Evolutionary conservation across 1,284 basidiomycete genomes (phyloP).

Genomic region (Austroboletus niveus): DNA sequence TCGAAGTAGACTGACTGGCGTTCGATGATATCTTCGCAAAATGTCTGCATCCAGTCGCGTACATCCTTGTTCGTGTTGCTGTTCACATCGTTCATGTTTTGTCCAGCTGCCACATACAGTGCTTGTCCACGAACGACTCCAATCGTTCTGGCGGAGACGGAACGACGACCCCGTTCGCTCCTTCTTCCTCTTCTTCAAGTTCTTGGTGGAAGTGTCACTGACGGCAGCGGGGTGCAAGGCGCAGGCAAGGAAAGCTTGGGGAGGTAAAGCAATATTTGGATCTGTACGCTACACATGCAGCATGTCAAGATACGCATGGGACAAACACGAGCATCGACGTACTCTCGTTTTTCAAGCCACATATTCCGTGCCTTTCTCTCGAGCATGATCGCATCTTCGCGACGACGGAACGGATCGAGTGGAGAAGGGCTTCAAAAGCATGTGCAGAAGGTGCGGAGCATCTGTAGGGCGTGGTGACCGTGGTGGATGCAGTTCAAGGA

Average conservation of each 20-base stretch:
- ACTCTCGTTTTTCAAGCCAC: no score
- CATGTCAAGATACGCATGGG: constrained; percentile 23
- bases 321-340: no score
- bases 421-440: constrained; percentile 57
- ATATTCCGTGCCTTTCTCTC: no score
- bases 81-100: constrained; percentile 34
- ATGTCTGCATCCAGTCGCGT: constrained; percentile 70
- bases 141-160: constrained; percentile 50
- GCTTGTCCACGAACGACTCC: constrained; percentile 72
- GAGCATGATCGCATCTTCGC: constrained; percentile 39
- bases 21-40: constrained; percentile 64
- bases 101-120: constrained; percentile 72
- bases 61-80: constrained; percentile 31
- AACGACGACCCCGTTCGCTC: constrained; percentile 26
- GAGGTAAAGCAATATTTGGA: constrained; percentile 69
- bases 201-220: constrained; percentile 5
- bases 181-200: constrained; percentile 37
- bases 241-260: constrained; percentile 57
- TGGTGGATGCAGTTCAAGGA: constrained; percentile 49
- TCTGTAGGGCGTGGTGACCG: constrained; percentile 15
- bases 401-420: constrained; percentile 51
- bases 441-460: constrained; percentile 52
- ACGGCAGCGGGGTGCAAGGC: constrained; percentile 27
- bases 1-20: constrained; percentile 44
- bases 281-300: constrained; percentile 53